Evolutionary conservation across 23 red algal genomes (phyloP), one percentile per base, ranked within the genome.

Genomic region (Pyropia haitanensis): DNA sequence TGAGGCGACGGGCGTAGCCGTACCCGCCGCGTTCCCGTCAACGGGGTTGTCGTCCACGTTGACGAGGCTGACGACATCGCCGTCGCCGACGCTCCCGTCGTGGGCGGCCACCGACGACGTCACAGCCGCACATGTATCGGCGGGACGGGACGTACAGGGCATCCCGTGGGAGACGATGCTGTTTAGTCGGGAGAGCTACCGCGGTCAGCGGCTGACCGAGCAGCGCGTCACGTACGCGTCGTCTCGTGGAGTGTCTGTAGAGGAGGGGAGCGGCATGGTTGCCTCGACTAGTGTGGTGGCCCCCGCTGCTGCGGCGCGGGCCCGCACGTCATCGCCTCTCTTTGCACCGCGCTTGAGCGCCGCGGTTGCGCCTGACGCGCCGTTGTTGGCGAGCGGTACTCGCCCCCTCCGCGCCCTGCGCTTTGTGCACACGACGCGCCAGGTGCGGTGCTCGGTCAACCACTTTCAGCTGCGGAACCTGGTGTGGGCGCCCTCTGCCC

Each of bases 391-490:
- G 14, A n/a, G 19, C 63, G 73, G 65, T 25, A 31, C 33, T 12
- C 25, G 39, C 46, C 54, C 53, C 8, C 60, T 55, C 14, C 54
- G 54, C 7, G 89, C 71, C 46, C 85, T 81, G 51, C 70, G 73
- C 69, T 83, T 96, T 33, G 71, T 78, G 32, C 68, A 51, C 48
- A 86, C 75, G 54, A 89, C 91, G 1, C 58, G 91, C 19, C 67
- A 69, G 59, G 91, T 96, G 24, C 80, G 82, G 19, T 88, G 81
- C 56, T 67, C 69, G 18, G 76, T 96, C 67, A 64, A 79, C 18
- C 91, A 96, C 58, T 96, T 89, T 61, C 91, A 96, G 64, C 31
- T 96, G 91, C 73, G 91, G 10, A 85, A 96, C 64, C 71, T 96
- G 58, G 76, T 87, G 29, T 88, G 83, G 78, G 91, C 91, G 20